These are phyloP conservation scores for Candida jianshihensis DNA, from an alignment of 805 yeast genomes.

Conservation along the genomic window DNA sequence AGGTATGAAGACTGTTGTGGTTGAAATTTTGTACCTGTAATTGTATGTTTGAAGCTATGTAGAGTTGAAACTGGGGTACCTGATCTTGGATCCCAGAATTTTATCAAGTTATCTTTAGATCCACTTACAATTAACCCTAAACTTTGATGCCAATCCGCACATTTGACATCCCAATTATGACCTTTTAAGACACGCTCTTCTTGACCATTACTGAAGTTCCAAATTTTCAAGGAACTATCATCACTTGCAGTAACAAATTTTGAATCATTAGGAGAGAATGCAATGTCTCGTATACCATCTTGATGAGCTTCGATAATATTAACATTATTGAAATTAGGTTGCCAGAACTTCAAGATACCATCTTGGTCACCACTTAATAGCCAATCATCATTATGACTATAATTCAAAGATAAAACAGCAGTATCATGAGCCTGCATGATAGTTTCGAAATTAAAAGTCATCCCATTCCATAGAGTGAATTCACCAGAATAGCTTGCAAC, in stretches of 20 bases:
- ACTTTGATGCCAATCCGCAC: constrained; percentile 94
- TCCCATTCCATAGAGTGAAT: constrained; percentile 94
- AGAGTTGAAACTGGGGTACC: constrained; percentile 70
- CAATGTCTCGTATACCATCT: constrained; percentile 78
- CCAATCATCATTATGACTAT: constrained; percentile 93
- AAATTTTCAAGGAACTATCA: constrained; percentile 82
- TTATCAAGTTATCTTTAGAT: constrained; percentile 88
- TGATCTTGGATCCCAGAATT: constrained; percentile 93
- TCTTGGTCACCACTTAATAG: constrained; percentile 88
- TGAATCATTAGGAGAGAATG: constrained; percentile 84
- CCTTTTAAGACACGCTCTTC: constrained; percentile 80
- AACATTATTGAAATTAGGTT: constrained; percentile 94
- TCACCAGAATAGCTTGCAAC: constrained; percentile 94
- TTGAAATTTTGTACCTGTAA: constrained; percentile 81
- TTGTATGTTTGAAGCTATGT: constrained; percentile 91
- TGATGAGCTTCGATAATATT: constrained; percentile 72
- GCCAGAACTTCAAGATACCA: constrained; percentile 93
- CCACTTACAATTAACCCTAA: constrained; percentile 86
- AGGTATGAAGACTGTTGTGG: constrained; percentile 61
- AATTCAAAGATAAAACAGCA: constrained; percentile 71
- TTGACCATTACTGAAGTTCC: constrained; percentile 87
- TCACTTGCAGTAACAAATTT: constrained; percentile 93
- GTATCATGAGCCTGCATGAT: constrained; percentile 98
- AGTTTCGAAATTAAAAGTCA: constrained; percentile 91
- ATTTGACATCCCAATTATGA: constrained; percentile 98